These are phyloP conservation scores for Emergomyces orientalis DNA, from an alignment of 2,329 filamentous ascomycete genomes.

Conservation along the genomic window DNA sequence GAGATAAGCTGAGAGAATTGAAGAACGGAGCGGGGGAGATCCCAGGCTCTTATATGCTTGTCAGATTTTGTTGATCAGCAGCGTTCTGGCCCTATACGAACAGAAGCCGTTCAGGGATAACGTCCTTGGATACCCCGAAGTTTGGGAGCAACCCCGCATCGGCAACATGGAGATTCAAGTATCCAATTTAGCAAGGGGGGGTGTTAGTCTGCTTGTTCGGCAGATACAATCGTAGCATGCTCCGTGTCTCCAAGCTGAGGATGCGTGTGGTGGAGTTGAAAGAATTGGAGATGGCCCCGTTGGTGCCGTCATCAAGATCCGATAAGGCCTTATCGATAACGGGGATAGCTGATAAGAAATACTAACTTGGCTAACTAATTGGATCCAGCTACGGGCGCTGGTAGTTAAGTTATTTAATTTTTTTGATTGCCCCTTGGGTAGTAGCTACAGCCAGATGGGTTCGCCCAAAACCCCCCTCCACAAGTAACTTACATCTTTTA, in stretches of 20 bases:
- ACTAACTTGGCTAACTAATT: too few relatives aligned
- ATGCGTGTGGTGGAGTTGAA: not conserved
- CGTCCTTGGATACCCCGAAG: not conserved
- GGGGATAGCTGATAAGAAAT: not conserved
- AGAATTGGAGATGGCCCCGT: not conserved
- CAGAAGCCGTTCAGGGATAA: not conserved
- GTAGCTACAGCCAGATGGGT: too few relatives aligned
- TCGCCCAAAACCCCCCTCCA: too few relatives aligned
- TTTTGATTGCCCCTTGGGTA: too few relatives aligned
- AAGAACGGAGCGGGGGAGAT: not conserved
- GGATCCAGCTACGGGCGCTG: too few relatives aligned
- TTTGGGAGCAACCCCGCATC: slow-evolving; percentile 6
- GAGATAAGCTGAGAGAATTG: not conserved
- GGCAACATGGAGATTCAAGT: not conserved
- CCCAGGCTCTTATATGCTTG: not conserved
- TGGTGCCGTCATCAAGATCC: not conserved
- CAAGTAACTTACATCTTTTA: too few relatives aligned
- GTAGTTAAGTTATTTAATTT: too few relatives aligned
- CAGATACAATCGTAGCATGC: not conserved
- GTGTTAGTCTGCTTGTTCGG: not conserved
- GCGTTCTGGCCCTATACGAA: not conserved
- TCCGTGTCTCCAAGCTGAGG: not conserved
- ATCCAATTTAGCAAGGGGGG: not conserved
- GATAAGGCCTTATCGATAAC: not conserved
- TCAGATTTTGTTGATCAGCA: not conserved